These are phyloP conservation scores for Berberis thunbergii DNA, from an alignment of 164 flowering plant genomes.

Conservation along the genomic window DNA sequence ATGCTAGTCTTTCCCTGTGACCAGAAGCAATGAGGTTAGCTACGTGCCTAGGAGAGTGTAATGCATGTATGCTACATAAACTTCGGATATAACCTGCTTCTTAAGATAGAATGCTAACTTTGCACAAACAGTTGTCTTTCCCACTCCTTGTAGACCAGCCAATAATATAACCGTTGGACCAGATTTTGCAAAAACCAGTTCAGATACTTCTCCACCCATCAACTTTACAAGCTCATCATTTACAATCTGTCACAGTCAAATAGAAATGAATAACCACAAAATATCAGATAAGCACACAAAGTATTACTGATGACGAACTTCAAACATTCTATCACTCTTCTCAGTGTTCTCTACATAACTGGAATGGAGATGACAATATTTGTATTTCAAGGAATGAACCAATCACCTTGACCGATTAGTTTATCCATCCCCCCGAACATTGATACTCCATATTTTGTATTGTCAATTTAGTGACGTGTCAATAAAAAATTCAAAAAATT, in stretches of 20 bases:
- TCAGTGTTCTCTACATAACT: too few species aligned
- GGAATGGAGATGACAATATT: too few species aligned
- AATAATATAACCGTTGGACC: constrained; percentile 76
- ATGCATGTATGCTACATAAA: not conserved
- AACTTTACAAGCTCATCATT: constrained; percentile 82
- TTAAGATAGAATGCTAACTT: constrained; percentile 86
- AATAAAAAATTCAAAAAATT: too few species aligned
- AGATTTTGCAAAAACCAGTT: constrained; percentile 74
- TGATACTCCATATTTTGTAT: too few species aligned
- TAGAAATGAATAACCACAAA: too few species aligned
- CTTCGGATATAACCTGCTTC: constrained; percentile 50
- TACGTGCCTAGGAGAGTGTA: not conserved
- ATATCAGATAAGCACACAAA: too few species aligned
- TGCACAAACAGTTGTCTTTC: constrained; percentile 96
- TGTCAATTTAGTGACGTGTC: too few species aligned
- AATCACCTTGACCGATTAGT: too few species aligned
- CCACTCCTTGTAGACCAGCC: constrained; percentile 99
- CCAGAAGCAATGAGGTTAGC: constrained; percentile 7
- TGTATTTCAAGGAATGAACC: too few species aligned
- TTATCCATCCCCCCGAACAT: too few species aligned
- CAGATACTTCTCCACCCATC: constrained; percentile 99
- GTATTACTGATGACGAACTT: too few species aligned
- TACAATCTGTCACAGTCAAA: constrained; percentile 48
- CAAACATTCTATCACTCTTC: too few species aligned
- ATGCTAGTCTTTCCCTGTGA: constrained; percentile 86